These are phyloP conservation scores for Psilocybe cyanescens DNA, from an alignment of 768 basidiomycete species.

Conservation along the genomic window DNA sequence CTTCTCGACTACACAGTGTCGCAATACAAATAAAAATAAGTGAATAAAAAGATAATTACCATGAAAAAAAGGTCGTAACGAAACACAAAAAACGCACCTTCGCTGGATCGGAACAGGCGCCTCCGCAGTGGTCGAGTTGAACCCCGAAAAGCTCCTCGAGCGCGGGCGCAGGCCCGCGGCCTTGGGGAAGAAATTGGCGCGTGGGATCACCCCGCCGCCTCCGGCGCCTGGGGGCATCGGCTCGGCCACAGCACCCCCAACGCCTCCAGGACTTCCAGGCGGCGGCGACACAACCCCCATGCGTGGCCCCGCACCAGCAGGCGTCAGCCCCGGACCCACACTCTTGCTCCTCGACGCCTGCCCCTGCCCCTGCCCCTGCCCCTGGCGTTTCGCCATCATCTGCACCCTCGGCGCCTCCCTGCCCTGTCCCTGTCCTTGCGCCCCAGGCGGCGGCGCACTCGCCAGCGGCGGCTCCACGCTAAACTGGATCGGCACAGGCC, in stretches of 20 bases:
- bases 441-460: constrained; percentile 1
- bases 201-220: constrained; percentile 41
- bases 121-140: constrained; percentile 43
- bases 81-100: constrained; percentile 38
- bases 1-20: constrained; percentile 12
- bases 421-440: background rate
- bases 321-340: background rate
- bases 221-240: background rate
- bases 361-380: constrained; percentile 2
- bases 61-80: too few relatives aligned
- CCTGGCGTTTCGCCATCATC: constrained; percentile 15
- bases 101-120: constrained; percentile 29
- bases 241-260: background rate
- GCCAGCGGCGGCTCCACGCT: constrained; percentile 43
- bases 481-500: constrained; percentile 68
- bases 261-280: background rate
- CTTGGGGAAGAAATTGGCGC: constrained; percentile 69
- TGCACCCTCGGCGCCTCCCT: constrained; percentile 3
- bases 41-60: too few relatives aligned
- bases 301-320: background rate
- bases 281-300: background rate
- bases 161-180: constrained; percentile 58
- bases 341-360: constrained; percentile 10
- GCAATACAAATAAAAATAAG: too few relatives aligned
- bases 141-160: constrained; percentile 79